A percentile compares a stretch with the other conserved stretches of the same genome.
phyloP scores from a whole-genome alignment of 192 early-diverging fungal species.

The Backusella tarrabulga region DNA sequence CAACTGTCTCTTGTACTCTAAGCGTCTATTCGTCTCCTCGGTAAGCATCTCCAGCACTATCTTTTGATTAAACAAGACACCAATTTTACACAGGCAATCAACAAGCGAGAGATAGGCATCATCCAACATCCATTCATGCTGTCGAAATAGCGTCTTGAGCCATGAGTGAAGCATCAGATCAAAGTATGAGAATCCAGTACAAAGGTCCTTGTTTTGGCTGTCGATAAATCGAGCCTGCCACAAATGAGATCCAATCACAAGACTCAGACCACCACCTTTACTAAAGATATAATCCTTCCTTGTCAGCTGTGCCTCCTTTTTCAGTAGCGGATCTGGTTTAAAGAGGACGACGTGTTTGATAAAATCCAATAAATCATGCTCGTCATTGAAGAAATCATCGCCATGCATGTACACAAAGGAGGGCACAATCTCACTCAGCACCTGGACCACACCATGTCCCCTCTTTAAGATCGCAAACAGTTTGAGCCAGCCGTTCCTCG shows the following conservation, averaged over 20 bases:
- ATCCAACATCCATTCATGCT: conserved; percentile 31
- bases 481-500: conserved; percentile 39
- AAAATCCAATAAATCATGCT: conserved; percentile 11
- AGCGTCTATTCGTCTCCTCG: not conserved
- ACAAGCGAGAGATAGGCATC: conserved; percentile 10
- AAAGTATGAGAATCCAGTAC: conserved; percentile 32
- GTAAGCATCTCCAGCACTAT: conserved; percentile 16
- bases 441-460: conserved; percentile 14
- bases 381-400: conserved; percentile 36
- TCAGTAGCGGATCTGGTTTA: conserved; percentile 40
- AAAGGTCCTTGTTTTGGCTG: conserved; percentile 10
- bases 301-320: not conserved
- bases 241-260: conserved; percentile 28
- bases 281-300: not conserved
- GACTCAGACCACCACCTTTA: conserved; percentile 6
- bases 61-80: not conserved
- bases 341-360: conserved; percentile 31
- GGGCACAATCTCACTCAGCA: conserved; percentile 34
- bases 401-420: conserved; percentile 39
- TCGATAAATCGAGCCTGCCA: conserved; percentile 33
- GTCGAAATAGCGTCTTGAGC: conserved; percentile 21
- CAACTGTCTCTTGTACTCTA: conserved; percentile 1
- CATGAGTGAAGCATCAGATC: conserved; percentile 33
- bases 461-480: conserved; percentile 35
- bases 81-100: conserved; percentile 18